Conservation (phyloP, 2,329 filamentous ascomycete genomes). For the Fusarium compactum region DNA sequence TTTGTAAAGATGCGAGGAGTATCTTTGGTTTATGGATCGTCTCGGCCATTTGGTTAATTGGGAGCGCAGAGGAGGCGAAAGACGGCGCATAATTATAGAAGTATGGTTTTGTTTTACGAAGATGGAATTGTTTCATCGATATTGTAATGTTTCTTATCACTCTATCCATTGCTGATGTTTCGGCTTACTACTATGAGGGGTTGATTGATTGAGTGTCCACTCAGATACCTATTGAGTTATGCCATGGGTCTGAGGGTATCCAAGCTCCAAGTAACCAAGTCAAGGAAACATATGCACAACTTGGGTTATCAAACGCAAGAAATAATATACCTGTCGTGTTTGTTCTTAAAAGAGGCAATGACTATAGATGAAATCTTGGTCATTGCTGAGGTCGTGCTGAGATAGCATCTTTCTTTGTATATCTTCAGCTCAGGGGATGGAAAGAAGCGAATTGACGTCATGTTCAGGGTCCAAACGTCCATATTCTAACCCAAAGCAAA, state of each 20-base stretch:
- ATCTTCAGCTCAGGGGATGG: slow-evolving; percentile 2
- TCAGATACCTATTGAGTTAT: background rate
- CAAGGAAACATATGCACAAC: background rate
- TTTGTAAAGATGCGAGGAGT: slow-evolving; percentile 12
- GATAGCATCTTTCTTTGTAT: background rate
- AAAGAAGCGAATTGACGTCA: slow-evolving; percentile 31
- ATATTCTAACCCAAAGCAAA: slow-evolving; percentile 5
- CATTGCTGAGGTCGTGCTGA: background rate
- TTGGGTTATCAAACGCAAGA: background rate
- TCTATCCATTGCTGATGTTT: background rate
- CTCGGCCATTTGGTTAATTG: background rate
- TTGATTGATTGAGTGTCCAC: background rate
- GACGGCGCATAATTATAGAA: background rate
- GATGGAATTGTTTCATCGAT: background rate
- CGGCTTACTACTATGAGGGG: background rate
- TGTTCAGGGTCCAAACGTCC: slow-evolving; percentile 10
- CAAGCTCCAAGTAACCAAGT: background rate
- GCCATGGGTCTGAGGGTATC: background rate
- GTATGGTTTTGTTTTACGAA: background rate
- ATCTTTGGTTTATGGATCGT: background rate
- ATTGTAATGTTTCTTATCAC: background rate
- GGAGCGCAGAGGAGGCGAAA: background rate
- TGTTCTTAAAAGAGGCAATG: background rate
- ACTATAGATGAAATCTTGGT: background rate
- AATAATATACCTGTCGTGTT: too few species aligned